Conservation (phyloP, 2,329 filamentous ascomycete species). For the Tolypocladium ophioglossoides region DNA sequence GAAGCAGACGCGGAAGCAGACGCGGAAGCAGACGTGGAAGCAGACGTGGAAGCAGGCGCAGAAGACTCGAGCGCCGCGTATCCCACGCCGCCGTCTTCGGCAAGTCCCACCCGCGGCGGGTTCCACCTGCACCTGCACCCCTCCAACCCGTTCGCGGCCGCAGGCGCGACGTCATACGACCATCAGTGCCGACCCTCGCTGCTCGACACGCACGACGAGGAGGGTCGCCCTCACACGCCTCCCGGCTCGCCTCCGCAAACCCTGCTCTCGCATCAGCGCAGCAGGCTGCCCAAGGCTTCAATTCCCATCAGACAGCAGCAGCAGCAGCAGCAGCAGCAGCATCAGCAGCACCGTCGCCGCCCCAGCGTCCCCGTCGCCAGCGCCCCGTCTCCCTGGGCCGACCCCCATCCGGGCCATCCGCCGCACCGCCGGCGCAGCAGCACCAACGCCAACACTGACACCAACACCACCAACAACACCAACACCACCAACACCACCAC, state of each 20-base stretch:
- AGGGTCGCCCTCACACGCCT: not conserved
- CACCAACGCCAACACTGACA: constrained; percentile 9
- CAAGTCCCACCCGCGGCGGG: constrained; percentile 31
- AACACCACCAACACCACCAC: too few species aligned
- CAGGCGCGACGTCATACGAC: constrained; percentile 6
- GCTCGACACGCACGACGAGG: not conserved
- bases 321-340: not conserved
- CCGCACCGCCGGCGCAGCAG: not conserved
- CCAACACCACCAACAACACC: too few species aligned
- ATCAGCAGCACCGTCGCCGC: not conserved
- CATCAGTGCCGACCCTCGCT: not conserved
- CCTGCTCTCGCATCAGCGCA: not conserved
- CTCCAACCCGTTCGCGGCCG: constrained; percentile 27
- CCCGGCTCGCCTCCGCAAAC: too few species aligned
- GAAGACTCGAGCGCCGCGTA: not conserved
- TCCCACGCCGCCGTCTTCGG: constrained; percentile 41
- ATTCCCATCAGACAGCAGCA: not conserved
- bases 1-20: not conserved
- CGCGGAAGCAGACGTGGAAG: too few species aligned
- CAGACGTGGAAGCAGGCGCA: too few species aligned
- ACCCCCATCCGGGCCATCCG: not conserved
- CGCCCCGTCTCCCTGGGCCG: not conserved
- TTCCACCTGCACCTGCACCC: constrained; percentile 29
- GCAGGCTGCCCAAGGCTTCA: not conserved
- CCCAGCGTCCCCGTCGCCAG: not conserved